Evolutionary conservation across 768 basidiomycete genomes (phyloP).

Genomic region (Piloderma croceum): DNA sequence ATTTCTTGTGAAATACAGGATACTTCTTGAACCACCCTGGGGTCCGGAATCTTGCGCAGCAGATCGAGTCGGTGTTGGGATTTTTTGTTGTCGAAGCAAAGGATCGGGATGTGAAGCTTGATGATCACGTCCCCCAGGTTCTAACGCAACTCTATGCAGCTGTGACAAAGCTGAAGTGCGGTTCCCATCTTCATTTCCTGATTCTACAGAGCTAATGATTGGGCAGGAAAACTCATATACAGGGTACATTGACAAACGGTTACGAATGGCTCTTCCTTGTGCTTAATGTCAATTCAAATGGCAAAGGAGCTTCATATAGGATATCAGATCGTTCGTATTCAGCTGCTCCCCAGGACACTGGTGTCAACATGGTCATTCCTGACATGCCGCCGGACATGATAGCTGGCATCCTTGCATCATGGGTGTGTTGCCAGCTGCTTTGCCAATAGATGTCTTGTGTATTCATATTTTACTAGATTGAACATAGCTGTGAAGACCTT

Average conservation of each 20-base stretch:
- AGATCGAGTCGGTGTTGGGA: conserved; percentile 22
- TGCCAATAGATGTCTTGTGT: too few species aligned
- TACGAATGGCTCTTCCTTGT: conserved; percentile 21
- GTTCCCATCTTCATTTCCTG: conserved; percentile 9
- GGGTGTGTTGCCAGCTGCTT: too few species aligned
- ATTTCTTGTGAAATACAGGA: too few species aligned
- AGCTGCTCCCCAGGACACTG: conserved; percentile 12
- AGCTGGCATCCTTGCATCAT: conserved; percentile 19
- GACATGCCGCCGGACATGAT: conserved; percentile 20
- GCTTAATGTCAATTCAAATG: conserved; percentile 17
- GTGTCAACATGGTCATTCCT: too few species aligned
- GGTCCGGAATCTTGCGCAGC: conserved; percentile 15
- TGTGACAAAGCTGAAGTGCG: conserved; percentile 16
- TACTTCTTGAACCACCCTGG: conserved; percentile 11
- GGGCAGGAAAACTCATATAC: conserved; percentile 15
- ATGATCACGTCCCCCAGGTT: conserved; percentile 17
- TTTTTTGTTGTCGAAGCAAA: conserved; percentile 33
- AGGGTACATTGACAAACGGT: conserved; percentile 18
- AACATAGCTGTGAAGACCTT: too few species aligned
- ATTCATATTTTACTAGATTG: too few species aligned
- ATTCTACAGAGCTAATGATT: too few species aligned
- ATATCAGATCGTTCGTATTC: conserved; percentile 13
- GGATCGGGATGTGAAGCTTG: conserved; percentile 9
- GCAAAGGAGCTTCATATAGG: conserved; percentile 18
- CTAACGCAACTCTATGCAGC: too few species aligned